Evolutionary conservation across 192 early-diverging fungal genomes (phyloP).

Genomic region (Mortierella antarctica): DNA sequence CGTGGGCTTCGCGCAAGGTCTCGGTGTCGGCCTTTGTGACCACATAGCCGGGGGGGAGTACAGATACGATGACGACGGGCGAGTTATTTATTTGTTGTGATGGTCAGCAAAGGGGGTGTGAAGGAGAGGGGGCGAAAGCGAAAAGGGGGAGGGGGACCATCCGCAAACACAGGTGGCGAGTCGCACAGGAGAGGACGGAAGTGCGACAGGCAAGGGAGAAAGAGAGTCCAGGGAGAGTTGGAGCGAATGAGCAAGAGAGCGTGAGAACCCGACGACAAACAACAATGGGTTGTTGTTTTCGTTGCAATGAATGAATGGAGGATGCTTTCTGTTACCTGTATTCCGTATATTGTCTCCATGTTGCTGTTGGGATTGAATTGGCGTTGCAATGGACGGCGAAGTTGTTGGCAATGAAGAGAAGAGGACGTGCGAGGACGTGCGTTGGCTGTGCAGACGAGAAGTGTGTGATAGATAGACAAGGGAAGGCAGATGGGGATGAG

Average conservation of each 20-base stretch:
- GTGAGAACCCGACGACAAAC: background rate
- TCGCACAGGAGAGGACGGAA: background rate
- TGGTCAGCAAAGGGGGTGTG: background rate
- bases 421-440: no score
- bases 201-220: background rate
- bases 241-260: background rate
- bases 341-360: constrained; percentile 51
- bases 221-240: background rate
- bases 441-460: background rate
- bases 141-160: background rate
- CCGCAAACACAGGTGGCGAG: no score
- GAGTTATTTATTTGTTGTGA: background rate
- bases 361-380: background rate
- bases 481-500: no score
- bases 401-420: background rate
- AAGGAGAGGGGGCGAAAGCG: background rate
- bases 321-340: constrained; percentile 28
- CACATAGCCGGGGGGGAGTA: background rate
- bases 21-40: constrained; percentile 31
- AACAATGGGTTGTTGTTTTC: background rate
- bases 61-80: background rate
- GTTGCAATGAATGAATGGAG: background rate
- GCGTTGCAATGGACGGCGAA: background rate
- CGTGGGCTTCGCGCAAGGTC: constrained; percentile 39
- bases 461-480: background rate